These are phyloP conservation scores for Clathrospora elynae DNA, from an alignment of 2,329 filamentous ascomycete genomes.

Conservation along the genomic window DNA sequence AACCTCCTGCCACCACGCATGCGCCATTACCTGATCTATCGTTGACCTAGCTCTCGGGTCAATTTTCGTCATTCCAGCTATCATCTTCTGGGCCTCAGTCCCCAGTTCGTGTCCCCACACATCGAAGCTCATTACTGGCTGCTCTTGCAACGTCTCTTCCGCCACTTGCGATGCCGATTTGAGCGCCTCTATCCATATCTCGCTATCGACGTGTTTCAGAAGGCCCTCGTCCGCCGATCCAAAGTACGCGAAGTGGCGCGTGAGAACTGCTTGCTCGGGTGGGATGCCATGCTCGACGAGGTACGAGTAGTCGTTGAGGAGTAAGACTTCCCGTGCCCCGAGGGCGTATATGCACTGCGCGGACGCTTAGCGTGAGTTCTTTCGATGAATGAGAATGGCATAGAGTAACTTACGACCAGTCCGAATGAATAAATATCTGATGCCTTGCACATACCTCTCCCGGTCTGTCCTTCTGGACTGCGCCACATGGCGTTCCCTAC, in stretches of 20 bases:
- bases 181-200: conserved; percentile 36
- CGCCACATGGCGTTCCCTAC: conserved; percentile 51
- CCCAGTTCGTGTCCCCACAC: conserved; percentile 37
- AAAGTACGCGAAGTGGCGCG: conserved; percentile 45
- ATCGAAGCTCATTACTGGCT: conserved; percentile 38
- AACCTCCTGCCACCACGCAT: conserved; percentile 39
- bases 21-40: conserved; percentile 43
- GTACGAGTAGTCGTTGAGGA: conserved; percentile 41
- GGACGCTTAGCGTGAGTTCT: conserved; percentile 24
- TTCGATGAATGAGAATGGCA: conserved; percentile 10
- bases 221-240: conserved; percentile 40
- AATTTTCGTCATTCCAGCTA: conserved; percentile 43
- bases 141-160: conserved; percentile 32
- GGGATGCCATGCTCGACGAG: conserved; percentile 34
- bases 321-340: conserved; percentile 37
- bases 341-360: conserved; percentile 46
- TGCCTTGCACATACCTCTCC: conserved; percentile 41
- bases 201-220: conserved; percentile 34
- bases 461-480: conserved; percentile 49
- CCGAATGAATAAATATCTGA: conserved; percentile 50
- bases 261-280: conserved; percentile 43
- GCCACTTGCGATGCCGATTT: conserved; percentile 30
- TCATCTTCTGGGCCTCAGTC: conserved; percentile 36
- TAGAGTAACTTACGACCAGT: conserved; percentile 43
- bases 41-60: conserved; percentile 42